Conservation (phyloP, 352 stramenopile species). For the Globisporangium polare region DNA sequence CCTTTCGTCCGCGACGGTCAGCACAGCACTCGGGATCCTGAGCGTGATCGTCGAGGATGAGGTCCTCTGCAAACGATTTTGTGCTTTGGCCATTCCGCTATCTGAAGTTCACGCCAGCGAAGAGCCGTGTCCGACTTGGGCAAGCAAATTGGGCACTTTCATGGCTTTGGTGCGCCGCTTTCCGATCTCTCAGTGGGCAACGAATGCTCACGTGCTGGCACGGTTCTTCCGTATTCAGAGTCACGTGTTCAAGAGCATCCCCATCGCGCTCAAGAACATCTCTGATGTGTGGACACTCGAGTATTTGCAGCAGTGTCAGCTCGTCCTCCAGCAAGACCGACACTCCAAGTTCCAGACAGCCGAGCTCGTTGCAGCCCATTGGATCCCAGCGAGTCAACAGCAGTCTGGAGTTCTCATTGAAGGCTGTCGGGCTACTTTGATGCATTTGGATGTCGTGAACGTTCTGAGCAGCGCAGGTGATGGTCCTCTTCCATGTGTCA, state of each 20-base stretch:
- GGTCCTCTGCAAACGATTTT: constrained; percentile 6
- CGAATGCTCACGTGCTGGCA: neutral
- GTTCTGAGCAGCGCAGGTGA: neutral
- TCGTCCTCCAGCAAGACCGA: constrained; percentile 1
- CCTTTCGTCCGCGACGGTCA: neutral
- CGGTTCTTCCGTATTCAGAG: constrained; percentile 11
- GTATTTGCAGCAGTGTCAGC: constrained; percentile 10
- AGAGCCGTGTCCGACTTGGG: neutral
- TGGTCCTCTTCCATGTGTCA: neutral
- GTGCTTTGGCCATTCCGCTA: neutral
- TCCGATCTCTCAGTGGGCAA: constrained; percentile 7
- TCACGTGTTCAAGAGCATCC: constrained; percentile 1
- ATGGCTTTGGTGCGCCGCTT: constrained; percentile 3
- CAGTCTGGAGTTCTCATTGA: neutral
- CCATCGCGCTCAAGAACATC: neutral
- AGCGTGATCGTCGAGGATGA: neutral
- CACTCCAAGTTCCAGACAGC: neutral
- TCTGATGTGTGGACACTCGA: constrained; percentile 7
- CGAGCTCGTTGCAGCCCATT: constrained; percentile 7
- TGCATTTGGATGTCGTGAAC: constrained; percentile 10
- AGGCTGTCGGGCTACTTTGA: neutral
- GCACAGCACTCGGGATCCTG: constrained; percentile 4
- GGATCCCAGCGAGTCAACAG: neutral
- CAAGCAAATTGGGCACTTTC: neutral
- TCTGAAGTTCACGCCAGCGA: neutral